Evolutionary conservation across 2,329 filamentous ascomycete species (phyloP), one percentile per base, ranked within the genome.

Genomic region (Hypoxylon sp.): DNA sequence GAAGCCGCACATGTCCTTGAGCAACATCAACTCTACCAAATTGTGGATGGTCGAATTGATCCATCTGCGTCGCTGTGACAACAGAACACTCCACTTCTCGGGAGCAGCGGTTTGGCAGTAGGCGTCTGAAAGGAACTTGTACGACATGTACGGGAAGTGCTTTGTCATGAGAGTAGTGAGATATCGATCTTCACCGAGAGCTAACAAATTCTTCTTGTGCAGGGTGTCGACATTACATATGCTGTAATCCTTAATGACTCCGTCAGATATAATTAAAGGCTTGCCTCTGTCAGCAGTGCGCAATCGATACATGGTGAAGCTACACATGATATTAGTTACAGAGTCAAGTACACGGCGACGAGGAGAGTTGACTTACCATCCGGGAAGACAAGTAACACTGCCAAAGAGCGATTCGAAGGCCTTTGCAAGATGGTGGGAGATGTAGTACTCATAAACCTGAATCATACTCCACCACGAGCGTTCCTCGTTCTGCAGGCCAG

Each of bases 1-100:
- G 88, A 99, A 99, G 71, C 96, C 96, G 77, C 96, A 99, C 79
- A 99, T 90, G 75, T 99, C 94, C 78, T 94, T 91, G 48, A 99
- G 86, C 74, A 91, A 91, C 77, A 97, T 90, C 75, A 99, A 83
- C 79, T 99, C 96, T 25, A 91, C 91, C 76, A 99, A 80, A 78
- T 99, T 99, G 85, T 99, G 96, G 67, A 99, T 91, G 8, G 96
- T 99, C 1, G 96, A 98, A 82, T 99, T 99, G 80, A 99, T 99
- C 96, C 96, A 99, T 78, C 96, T 91, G 84, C 96, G 94, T 85
- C 96, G 90, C 78, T 99, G 96, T n/a, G 96, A 99, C 30, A 99
- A 85, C 73, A 99, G 82, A 73, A 99, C 93, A 75, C 90, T 92
- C 93, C 94, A 99, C 23, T 91, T 92, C 75, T 98, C 94, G 1